Evolutionary conservation across 192 early-diverging fungal species (phyloP).

Genomic region (Mortierella alpina): DNA sequence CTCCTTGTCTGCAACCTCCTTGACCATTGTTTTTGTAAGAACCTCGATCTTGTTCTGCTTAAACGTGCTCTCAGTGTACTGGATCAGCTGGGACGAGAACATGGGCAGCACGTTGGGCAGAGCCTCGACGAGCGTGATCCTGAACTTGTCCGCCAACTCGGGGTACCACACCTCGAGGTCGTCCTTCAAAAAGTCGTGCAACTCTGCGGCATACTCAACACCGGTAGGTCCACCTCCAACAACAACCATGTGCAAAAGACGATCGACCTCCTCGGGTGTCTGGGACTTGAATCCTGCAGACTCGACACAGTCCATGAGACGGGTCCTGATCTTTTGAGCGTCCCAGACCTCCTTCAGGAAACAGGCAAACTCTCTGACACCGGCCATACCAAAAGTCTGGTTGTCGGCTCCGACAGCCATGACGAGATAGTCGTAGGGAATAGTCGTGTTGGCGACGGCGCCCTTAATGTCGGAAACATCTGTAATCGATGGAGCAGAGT

Average conservation of each 20-base stretch:
- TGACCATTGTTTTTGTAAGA: conserved; percentile 82
- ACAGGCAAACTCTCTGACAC: conserved; percentile 78
- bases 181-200: conserved; percentile 84
- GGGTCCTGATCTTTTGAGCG: conserved; percentile 81
- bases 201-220: conserved; percentile 83
- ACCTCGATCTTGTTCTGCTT: conserved; percentile 80
- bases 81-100: conserved; percentile 82
- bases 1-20: conserved; percentile 79
- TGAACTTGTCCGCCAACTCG: conserved; percentile 78
- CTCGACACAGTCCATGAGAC: conserved; percentile 81
- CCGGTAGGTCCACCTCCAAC: conserved; percentile 78
- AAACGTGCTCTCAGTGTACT: conserved; percentile 84
- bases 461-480: conserved; percentile 81
- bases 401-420: conserved; percentile 83
- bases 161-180: conserved; percentile 83
- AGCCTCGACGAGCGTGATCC: conserved; percentile 84
- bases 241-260: conserved; percentile 84
- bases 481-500: conserved; percentile 15
- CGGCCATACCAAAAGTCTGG: conserved; percentile 84
- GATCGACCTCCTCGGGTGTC: conserved; percentile 74
- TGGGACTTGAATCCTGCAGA: conserved; percentile 80
- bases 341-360: conserved; percentile 86
- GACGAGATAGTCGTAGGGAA: conserved; percentile 83
- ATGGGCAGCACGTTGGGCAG: conserved; percentile 80
- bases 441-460: conserved; percentile 60